A percentile compares a stretch with the other conserved stretches of the same genome.
These are phyloP conservation scores for Strobilomyces confusus DNA, from an alignment of 768 basidiomycete genomes.

Conservation along the genomic window DNA sequence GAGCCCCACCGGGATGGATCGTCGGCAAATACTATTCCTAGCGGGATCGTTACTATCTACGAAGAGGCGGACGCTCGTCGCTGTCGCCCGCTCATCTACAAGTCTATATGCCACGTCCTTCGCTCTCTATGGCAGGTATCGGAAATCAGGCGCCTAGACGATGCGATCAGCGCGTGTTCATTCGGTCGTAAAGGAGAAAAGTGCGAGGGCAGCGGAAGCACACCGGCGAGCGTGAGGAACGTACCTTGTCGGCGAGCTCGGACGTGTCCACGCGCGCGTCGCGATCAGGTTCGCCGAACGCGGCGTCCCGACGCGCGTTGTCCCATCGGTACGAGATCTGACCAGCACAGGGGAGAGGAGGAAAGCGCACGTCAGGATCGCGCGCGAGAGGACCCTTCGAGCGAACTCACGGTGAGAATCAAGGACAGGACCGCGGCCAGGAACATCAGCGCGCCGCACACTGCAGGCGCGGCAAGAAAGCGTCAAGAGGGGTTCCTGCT, in stretches of 20 bases:
- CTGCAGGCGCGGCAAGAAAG: background rate
- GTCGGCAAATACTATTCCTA: too few species aligned
- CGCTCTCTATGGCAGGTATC: constrained; percentile 42
- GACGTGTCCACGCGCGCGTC: constrained; percentile 55
- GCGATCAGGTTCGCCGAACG: constrained; percentile 47
- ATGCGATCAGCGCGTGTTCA: background rate
- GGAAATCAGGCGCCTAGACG: constrained; percentile 54
- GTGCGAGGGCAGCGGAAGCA: too few species aligned
- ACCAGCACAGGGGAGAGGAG: background rate
- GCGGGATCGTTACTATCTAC: too few species aligned
- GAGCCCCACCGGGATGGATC: too few species aligned
- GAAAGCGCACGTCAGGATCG: too few species aligned
- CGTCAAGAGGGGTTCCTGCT: too few species aligned
- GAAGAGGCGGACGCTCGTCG: too few species aligned
- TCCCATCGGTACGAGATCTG: constrained; percentile 63
- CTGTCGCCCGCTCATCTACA: background rate
- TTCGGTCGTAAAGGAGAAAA: background rate
- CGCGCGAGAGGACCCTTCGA: too few species aligned
- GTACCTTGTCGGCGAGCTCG: constrained; percentile 55
- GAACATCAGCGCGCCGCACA: constrained; percentile 25
- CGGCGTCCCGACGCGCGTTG: constrained; percentile 50
- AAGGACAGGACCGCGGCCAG: constrained; percentile 17
- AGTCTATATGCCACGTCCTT: too few species aligned
- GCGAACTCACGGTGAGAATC: constrained; percentile 17
- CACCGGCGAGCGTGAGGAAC: background rate